These are phyloP conservation scores for Globisporangium carolinianum DNA, from an alignment of 352 stramenopile species.

Conservation along the genomic window DNA sequence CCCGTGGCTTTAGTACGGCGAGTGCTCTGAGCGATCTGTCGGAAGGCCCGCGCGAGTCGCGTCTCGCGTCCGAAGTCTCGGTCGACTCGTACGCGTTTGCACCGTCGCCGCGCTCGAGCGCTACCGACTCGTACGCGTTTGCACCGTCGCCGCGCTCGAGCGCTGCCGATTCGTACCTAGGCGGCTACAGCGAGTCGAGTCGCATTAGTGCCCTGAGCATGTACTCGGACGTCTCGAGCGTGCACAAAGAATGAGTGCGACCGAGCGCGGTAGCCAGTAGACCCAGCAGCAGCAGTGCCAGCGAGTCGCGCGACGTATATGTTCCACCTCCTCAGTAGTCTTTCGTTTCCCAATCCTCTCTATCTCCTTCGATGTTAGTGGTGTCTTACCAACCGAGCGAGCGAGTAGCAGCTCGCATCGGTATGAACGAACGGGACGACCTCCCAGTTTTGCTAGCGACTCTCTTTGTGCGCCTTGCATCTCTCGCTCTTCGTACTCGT, in stretches of 20 bases:
- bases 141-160: conserved; percentile 42
- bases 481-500: too few species aligned
- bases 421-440: too few species aligned
- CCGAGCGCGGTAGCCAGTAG: neutral
- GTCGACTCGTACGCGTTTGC: conserved; percentile 54
- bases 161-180: conserved; percentile 59
- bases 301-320: neutral
- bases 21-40: conserved; percentile 36
- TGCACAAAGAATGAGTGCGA: conserved; percentile 1
- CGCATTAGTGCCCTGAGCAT: conserved; percentile 57
- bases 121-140: conserved; percentile 58
- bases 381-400: too few species aligned
- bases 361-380: neutral
- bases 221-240: conserved; percentile 17
- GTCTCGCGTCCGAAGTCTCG: conserved; percentile 53
- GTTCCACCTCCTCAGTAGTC: neutral
- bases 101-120: too few species aligned
- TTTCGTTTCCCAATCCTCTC: neutral
- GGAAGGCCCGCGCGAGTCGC: conserved; percentile 31
- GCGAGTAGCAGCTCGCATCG: too few species aligned
- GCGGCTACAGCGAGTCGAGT: conserved; percentile 39
- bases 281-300: neutral
- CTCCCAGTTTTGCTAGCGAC: too few species aligned
- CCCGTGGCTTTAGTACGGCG: conserved; percentile 33
- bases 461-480: too few species aligned